These are phyloP conservation scores for Mycena haematopus DNA, from an alignment of 768 basidiomycete species.

Conservation along the genomic window DNA sequence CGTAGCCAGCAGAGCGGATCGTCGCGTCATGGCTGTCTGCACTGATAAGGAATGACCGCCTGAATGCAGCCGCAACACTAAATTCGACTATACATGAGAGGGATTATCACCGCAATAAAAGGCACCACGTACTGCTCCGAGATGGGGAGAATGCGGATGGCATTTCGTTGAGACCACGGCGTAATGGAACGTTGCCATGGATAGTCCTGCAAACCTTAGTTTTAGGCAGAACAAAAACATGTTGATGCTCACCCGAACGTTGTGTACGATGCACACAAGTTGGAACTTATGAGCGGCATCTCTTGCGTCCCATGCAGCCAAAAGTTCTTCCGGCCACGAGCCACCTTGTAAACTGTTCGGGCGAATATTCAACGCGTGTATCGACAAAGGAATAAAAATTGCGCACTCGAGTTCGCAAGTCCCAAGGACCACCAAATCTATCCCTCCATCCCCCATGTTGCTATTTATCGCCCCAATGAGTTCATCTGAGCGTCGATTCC, in stretches of 20 bases:
- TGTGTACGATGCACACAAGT: conserved; percentile 50
- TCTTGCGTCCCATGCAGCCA: conserved; percentile 44
- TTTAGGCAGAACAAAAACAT: neutral
- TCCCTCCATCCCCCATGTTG: conserved; percentile 32
- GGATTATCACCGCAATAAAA: too few relatives aligned
- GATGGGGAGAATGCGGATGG: conserved; percentile 46
- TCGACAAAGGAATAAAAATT: neutral
- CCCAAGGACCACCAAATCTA: conserved; percentile 48
- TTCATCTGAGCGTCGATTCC: conserved; percentile 31
- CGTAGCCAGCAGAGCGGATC: conserved; percentile 40
- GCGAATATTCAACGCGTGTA: neutral
- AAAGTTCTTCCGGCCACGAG: conserved; percentile 35
- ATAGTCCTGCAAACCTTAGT: too few relatives aligned
- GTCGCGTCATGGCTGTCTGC: conserved; percentile 41
- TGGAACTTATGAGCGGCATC: conserved; percentile 44
- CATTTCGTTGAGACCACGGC: conserved; percentile 45
- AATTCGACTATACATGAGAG: too few relatives aligned
- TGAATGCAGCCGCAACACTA: conserved; percentile 41
- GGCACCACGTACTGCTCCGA: conserved; percentile 43
- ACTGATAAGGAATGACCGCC: conserved; percentile 35
- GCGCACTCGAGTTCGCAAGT: conserved; percentile 53
- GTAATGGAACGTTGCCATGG: conserved; percentile 35
- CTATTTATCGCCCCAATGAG: conserved; percentile 37
- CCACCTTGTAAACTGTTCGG: conserved; percentile 32
- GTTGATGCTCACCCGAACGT: conserved; percentile 33